These are phyloP conservation scores for Hypoxylon sp. DNA, from an alignment of 2,329 filamentous ascomycete genomes.

Conservation along the genomic window DNA sequence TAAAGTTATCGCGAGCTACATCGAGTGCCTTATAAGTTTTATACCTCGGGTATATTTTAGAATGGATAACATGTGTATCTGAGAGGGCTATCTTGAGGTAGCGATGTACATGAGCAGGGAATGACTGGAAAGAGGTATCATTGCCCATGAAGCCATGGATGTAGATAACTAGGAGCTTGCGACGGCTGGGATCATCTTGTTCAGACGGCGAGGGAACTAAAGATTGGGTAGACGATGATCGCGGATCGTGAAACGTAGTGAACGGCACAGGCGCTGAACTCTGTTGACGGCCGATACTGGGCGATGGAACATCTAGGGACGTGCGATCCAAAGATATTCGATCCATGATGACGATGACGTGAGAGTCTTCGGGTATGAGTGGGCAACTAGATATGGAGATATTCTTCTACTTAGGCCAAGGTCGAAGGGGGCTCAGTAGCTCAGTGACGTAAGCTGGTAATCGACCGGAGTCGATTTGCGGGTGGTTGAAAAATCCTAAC, in stretches of 20 bases:
- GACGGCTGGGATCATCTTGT: conserved; percentile 56
- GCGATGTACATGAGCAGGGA: conserved; percentile 88
- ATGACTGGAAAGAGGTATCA: conserved; percentile 88
- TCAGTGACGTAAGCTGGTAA: conserved; percentile 35
- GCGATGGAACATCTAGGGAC: conserved; percentile 27
- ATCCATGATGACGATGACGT: conserved; percentile 24
- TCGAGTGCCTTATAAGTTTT: conserved; percentile 80
- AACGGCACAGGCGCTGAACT: conserved; percentile 41
- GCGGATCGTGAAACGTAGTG: conserved; percentile 58
- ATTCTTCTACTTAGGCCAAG: conserved; percentile 4
- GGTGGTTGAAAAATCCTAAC: background rate
- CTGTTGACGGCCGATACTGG: conserved; percentile 5
- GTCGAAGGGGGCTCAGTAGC: conserved; percentile 14
- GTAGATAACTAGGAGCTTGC: conserved; percentile 81
- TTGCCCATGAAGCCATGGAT: conserved; percentile 94
- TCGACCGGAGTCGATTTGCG: conserved; percentile 4
- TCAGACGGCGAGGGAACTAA: conserved; percentile 52
- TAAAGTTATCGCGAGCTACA: conserved; percentile 86
- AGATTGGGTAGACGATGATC: conserved; percentile 64
- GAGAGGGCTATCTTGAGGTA: conserved; percentile 76
- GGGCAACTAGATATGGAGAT: background rate
- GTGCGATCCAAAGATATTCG: conserved; percentile 18
- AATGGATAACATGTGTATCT: conserved; percentile 85
- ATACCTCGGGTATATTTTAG: conserved; percentile 87
- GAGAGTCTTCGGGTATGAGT: conserved; percentile 8